Conservation (phyloP, 257 asterid genomes). For the Nicotiana otophora region DNA sequence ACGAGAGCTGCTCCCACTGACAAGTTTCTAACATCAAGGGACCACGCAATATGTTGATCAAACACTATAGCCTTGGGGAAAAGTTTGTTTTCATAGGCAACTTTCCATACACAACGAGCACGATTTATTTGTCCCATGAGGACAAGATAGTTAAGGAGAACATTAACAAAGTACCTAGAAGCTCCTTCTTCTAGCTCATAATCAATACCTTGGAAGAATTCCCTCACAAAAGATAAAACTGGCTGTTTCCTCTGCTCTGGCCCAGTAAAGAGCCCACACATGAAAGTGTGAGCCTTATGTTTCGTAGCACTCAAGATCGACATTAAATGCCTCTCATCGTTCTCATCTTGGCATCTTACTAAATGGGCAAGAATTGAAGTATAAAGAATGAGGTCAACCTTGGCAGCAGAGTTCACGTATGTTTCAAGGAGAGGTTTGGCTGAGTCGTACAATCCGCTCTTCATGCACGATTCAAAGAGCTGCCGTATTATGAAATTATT, state of each 20-base stretch:
- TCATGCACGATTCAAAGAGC: conserved; percentile 95
- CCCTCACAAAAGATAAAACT: conserved; percentile 81
- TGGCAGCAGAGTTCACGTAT: conserved; percentile 66
- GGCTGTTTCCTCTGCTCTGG: conserved; percentile 89
- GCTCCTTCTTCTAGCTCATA: conserved; percentile 92
- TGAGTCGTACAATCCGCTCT: conserved; percentile 72
- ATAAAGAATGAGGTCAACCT: conserved; percentile 87
- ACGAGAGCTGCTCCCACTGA: conserved; percentile 95
- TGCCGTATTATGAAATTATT: conserved; percentile 93
- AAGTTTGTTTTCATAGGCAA: conserved; percentile 87
- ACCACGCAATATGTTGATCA: conserved; percentile 98
- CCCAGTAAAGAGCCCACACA: conserved; percentile 90
- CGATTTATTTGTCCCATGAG: conserved; percentile 98
- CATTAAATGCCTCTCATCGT: conserved; percentile 85
- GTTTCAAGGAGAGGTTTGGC: conserved; percentile 94
- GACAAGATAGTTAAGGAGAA: conserved; percentile 89
- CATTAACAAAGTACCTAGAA: conserved; percentile 83
- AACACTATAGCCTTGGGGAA: conserved; percentile 97
- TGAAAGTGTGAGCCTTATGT: conserved; percentile 82
- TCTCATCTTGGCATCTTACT: conserved; percentile 89
- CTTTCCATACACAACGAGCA: conserved; percentile 99
- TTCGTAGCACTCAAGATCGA: conserved; percentile 79
- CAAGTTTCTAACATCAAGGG: conserved; percentile 89
- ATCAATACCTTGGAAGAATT: conserved; percentile 79
- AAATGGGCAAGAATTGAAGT: conserved; percentile 89